Base-by-base conservation (phyloP, 768 basidiomycete species). In the Vararia minispora region DNA sequence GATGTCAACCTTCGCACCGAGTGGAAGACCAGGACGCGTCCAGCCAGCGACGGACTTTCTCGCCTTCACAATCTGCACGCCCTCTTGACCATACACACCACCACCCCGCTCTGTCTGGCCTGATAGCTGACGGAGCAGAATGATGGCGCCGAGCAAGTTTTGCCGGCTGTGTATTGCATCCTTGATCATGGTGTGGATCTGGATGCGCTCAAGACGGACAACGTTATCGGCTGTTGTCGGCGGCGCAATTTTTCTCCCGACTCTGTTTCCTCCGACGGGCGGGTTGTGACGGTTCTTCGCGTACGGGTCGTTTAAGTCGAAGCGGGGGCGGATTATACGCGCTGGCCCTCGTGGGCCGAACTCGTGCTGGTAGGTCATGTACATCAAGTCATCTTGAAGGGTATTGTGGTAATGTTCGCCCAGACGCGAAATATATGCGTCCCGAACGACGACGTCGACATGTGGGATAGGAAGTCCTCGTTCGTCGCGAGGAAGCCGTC, bases 361-460 rank as follows among this genome's bases (percentile, higher is more conserved):
- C 50, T 78, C 69, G 60, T 97, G 94, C 35, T 72, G 64, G 65
- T 97, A 95, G 37, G 82, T 83, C 72, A 97, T 80, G 71, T 99
- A 99, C 72, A 98, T 76, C 50, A 91, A 67, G 62, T 97, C 73
- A 58, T 91, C 83, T 16, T 76, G 75, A 43, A 98, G 69, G 7
- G 90, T 80, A 27, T 65, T 62, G 58, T 84, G 56, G 65, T 95
- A 97, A 65, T 97, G 89, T 45, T 88, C 79, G 38, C 69, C 66
- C 39, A 90, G 71, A 28, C 92, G 77, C 45, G 73, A 79, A 41
- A 72, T 68, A 5, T 77, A 74, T 41, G 76, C 79, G 52, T 86
- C 77, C 52, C 79, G 78, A 25, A 80, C 63, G 50, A 78, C 43
- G 46, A 85, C 51, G 41, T 69, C 65, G 48, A 77, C 71, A 49